phyloP scores from a whole-genome alignment of 2,329 filamentous ascomycete genomes.

The Tolypocladium inflatum region DNA sequence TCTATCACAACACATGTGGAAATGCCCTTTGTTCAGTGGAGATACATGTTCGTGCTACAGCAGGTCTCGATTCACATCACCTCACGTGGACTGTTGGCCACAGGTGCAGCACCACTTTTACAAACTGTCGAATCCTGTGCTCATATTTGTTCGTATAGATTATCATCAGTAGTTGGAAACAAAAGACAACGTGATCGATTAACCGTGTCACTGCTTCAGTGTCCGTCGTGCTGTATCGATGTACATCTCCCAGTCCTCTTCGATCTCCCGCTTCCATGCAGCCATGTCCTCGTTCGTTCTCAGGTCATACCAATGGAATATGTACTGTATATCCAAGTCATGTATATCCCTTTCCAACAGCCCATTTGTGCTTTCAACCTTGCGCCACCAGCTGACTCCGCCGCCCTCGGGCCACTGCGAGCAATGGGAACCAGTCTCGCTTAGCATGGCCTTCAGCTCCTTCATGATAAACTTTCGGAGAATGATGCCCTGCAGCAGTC shows the following conservation, averaged over 20 bases:
- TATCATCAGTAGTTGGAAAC: too few species aligned
- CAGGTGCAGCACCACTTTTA: too few species aligned
- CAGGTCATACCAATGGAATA: neutral
- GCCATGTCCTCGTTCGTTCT: neutral
- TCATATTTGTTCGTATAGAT: too few species aligned
- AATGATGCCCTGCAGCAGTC: neutral
- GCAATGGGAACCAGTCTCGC: too few species aligned
- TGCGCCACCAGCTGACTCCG: neutral
- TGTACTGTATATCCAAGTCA: neutral
- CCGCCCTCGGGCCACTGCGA: neutral
- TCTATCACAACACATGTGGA: too few species aligned
- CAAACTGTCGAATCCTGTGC: too few species aligned
- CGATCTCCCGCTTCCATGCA: neutral
- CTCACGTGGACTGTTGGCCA: too few species aligned
- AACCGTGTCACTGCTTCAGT: neutral
- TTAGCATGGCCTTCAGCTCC: neutral
- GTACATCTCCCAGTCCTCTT: neutral
- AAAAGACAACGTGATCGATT: too few species aligned
- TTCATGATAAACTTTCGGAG: neutral
- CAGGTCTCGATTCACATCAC: too few species aligned
- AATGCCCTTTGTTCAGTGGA: too few species aligned
- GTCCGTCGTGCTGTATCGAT: neutral
- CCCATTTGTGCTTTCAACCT: neutral
- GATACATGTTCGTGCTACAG: too few species aligned
- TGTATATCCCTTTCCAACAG: neutral